Conservation (phyloP, 139 green algal genomes). For the Trebouxia sp. region DNA sequence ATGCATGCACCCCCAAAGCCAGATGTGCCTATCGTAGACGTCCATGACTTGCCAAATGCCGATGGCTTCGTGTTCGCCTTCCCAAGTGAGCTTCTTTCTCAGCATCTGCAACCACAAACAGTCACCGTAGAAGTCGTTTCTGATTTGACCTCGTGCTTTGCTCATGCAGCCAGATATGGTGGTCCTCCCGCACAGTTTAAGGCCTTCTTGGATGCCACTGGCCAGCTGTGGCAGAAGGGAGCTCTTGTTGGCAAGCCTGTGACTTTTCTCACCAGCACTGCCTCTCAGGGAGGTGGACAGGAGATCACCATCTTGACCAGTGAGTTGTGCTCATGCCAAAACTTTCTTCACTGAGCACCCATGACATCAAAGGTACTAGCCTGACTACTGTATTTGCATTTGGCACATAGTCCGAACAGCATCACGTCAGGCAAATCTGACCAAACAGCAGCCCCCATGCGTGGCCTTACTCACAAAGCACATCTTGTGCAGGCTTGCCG, state of each 20-base stretch:
- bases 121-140: too few relatives aligned
- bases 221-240: constrained; percentile 56
- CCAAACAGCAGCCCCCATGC: too few relatives aligned
- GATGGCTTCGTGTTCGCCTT: constrained; percentile 84
- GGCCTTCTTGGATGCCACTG: constrained; percentile 79
- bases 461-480: too few relatives aligned
- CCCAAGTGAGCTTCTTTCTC: too few relatives aligned
- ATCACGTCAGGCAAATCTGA: neutral
- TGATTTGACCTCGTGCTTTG: neutral
- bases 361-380: too few relatives aligned
- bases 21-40: constrained; percentile 61
- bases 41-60: constrained; percentile 51
- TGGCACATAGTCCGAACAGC: neutral
- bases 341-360: neutral
- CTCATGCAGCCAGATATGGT: constrained; percentile 37
- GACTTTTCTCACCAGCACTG: constrained; percentile 54
- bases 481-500: neutral
- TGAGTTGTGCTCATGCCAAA: neutral
- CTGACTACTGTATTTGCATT: too few relatives aligned
- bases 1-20: constrained; percentile 76
- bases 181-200: constrained; percentile 46
- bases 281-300: constrained; percentile 54
- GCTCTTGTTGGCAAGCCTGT: constrained; percentile 72
- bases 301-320: neutral
- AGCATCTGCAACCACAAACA: too few relatives aligned